Percentiles rank a stretch among this genome's conserved stretches.
Evolutionary conservation across 2,329 filamentous ascomycete genomes (phyloP).

Genomic region (Xylariaceae sp.): DNA sequence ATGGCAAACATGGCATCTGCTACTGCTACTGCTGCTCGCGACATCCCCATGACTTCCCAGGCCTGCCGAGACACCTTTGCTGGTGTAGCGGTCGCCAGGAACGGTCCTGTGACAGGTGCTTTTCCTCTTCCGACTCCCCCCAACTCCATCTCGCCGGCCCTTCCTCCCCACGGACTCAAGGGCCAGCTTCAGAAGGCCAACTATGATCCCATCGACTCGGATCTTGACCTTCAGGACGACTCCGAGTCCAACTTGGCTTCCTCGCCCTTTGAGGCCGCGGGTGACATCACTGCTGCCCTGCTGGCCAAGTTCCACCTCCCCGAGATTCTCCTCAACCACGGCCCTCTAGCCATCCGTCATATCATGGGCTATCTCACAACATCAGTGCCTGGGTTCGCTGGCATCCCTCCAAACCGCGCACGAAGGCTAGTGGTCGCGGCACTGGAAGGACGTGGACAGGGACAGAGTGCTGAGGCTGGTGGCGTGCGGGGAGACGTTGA

Average conservation of each 20-base stretch:
- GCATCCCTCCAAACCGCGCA: conserved; percentile 83
- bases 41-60: conserved; percentile 56
- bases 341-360: conserved; percentile 87
- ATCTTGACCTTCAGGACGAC: conserved; percentile 76
- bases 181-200: conserved; percentile 56
- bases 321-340: conserved; percentile 82
- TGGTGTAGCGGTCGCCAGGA: conserved; percentile 62
- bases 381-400: conserved; percentile 85
- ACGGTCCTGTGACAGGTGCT: conserved; percentile 57
- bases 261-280: conserved; percentile 61
- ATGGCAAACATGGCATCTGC: conserved; percentile 63
- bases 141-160: conserved; percentile 86
- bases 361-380: conserved; percentile 93
- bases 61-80: conserved; percentile 63
- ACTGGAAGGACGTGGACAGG: conserved; percentile 67
- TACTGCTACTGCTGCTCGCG: conserved; percentile 62
- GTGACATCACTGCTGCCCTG: conserved; percentile 77
- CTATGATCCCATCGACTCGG: conserved; percentile 70
- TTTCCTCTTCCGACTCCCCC: conserved; percentile 80
- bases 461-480: conserved; percentile 52
- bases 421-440: conserved; percentile 88
- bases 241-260: conserved; percentile 45
- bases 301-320: conserved; percentile 87
- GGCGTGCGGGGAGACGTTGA: conserved; percentile 65
- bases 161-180: conserved; percentile 76